Conservation (phyloP, 2,329 filamentous ascomycete genomes). For the Colletotrichum eleusines region DNA sequence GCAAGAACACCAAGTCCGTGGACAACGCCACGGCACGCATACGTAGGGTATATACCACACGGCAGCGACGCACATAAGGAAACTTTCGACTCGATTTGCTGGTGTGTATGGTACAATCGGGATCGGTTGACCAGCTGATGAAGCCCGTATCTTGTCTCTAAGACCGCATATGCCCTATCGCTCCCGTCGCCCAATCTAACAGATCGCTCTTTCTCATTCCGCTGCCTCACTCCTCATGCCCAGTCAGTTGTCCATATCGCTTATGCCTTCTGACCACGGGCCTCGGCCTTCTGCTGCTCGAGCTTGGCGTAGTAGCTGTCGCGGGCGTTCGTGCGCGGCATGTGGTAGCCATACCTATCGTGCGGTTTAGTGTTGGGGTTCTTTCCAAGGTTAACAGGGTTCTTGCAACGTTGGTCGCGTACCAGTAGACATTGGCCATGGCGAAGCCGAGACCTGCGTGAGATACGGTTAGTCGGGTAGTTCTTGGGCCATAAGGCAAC, state of each 20-base stretch:
- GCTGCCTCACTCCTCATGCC: background rate
- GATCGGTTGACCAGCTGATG: constrained; percentile 33
- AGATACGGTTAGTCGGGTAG: constrained; percentile 50
- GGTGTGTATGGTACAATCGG: constrained; percentile 42
- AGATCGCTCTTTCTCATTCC: background rate
- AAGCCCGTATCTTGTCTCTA: constrained; percentile 39
- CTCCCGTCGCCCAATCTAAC: constrained; percentile 25
- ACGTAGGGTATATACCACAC: background rate
- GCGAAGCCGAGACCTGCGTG: constrained; percentile 66
- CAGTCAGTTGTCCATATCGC: background rate
- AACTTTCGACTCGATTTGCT: constrained; percentile 32
- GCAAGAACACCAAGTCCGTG: background rate
- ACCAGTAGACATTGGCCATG: constrained; percentile 71
- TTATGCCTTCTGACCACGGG: constrained; percentile 47
- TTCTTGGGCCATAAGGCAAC: background rate
- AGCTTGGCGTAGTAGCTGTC: constrained; percentile 70
- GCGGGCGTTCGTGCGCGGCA: constrained; percentile 69
- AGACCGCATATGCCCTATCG: constrained; percentile 27
- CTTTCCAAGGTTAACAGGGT: background rate
- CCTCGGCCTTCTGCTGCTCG: constrained; percentile 65
- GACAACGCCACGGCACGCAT: background rate
- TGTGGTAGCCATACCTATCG: constrained; percentile 72
- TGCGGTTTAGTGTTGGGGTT: constrained; percentile 13
- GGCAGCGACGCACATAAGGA: constrained; percentile 1
- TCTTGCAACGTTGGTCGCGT: constrained; percentile 48